Conservation (phyloP, 2,329 filamentous ascomycete species). For the Xylaria sp. region DNA sequence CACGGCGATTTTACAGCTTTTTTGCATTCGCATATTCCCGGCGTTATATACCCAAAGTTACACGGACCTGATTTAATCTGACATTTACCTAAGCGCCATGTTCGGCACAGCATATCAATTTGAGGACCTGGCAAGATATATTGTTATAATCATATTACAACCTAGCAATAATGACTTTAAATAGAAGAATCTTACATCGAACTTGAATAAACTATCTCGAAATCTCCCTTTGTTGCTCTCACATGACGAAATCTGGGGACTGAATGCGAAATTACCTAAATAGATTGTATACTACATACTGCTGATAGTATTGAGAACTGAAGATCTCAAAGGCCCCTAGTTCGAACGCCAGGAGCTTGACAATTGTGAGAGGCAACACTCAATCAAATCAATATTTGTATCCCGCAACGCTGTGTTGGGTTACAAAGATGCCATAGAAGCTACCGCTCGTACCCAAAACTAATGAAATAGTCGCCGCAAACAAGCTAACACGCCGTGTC, state of each 20-base stretch:
- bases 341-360: neutral
- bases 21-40: slow-evolving; percentile 44
- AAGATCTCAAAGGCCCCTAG: neutral
- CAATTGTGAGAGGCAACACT: neutral
- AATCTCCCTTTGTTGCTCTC: neutral
- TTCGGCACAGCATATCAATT: slow-evolving; percentile 10
- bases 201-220: neutral
- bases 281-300: neutral
- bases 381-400: neutral
- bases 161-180: slow-evolving; percentile 16
- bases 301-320: neutral
- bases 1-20: slow-evolving; percentile 8
- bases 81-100: slow-evolving; percentile 25
- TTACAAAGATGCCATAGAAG: neutral
- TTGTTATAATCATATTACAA: slow-evolving; percentile 25
- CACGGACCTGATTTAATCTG: slow-evolving; percentile 41
- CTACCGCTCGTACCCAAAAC: neutral
- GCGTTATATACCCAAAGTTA: slow-evolving; percentile 47
- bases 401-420: neutral
- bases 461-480: too few relatives aligned
- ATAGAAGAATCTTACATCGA: slow-evolving; percentile 9
- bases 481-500: too few relatives aligned
- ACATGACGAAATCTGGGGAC: neutral
- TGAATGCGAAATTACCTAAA: neutral
- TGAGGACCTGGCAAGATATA: slow-evolving; percentile 6